A percentile compares a stretch with the other conserved stretches of the same genome.
phyloP scores from a whole-genome alignment of 1,284 basidiomycete genomes.

The Gymnopus androsaceus region DNA sequence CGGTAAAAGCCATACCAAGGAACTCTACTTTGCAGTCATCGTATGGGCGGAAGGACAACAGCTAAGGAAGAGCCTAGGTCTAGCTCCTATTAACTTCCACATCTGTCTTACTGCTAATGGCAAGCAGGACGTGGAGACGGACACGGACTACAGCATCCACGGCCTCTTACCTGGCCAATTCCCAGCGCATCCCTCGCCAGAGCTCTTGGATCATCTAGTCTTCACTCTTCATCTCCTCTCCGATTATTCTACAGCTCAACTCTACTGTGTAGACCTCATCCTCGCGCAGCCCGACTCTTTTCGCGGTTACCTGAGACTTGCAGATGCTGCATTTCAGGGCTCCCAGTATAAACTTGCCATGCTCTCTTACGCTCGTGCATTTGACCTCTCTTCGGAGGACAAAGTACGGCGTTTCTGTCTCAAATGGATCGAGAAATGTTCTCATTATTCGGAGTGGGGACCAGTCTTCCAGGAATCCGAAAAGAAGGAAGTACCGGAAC shows the following conservation, averaged over 20 bases:
- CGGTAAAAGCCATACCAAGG: constrained; percentile 36
- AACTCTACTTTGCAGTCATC: constrained; percentile 50
- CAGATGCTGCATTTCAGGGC: constrained; percentile 41
- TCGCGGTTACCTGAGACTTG: constrained; percentile 53
- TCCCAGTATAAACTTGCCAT: constrained; percentile 50
- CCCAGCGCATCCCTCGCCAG: constrained; percentile 28
- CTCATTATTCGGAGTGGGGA: constrained; percentile 55
- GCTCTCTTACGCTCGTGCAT: constrained; percentile 52
- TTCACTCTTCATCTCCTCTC: constrained; percentile 46
- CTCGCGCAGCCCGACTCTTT: constrained; percentile 35
- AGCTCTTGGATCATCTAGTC: constrained; percentile 50
- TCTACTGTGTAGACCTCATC: constrained; percentile 37
- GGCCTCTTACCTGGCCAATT: constrained; percentile 41
- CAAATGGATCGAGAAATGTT: constrained; percentile 45
- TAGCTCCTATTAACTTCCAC: constrained; percentile 56
- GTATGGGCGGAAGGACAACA: constrained; percentile 58
- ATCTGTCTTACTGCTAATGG: constrained; percentile 49
- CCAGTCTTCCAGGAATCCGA: constrained; percentile 44
- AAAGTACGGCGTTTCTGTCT: constrained; percentile 45
- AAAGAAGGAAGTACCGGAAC: constrained; percentile 35
- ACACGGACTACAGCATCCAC: constrained; percentile 46
- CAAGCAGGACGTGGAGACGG: constrained; percentile 32
- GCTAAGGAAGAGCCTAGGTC: constrained; percentile 46
- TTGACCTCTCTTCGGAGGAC: constrained; percentile 38
- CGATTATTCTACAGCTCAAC: constrained; percentile 37